A percentile compares a stretch with the other conserved stretches of the same genome.
Evolutionary conservation across 2,329 filamentous ascomycete species (phyloP).

Genomic region (Aspergillus pseudonomiae): DNA sequence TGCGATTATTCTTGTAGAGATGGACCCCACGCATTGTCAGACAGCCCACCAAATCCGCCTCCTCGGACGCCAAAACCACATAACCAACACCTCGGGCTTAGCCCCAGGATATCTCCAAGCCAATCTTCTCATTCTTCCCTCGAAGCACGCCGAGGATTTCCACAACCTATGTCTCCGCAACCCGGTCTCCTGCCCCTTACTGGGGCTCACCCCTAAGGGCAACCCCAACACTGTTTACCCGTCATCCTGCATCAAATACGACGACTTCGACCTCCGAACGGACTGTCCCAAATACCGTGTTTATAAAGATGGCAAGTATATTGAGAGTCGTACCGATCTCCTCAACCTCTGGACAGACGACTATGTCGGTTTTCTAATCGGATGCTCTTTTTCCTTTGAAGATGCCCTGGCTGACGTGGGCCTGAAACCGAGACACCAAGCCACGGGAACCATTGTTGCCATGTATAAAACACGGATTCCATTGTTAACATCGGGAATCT

Average conservation of each 20-base stretch:
- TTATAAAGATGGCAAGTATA: conserved; percentile 54
- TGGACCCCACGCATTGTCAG: background rate
- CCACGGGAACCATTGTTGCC: conserved; percentile 55
- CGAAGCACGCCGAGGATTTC: conserved; percentile 61
- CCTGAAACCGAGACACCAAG: conserved; percentile 56
- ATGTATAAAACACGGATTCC: conserved; percentile 65
- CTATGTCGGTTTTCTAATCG: conserved; percentile 65
- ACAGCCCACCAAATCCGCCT: conserved; percentile 47
- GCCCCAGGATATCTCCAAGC: conserved; percentile 62
- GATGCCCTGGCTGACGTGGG: conserved; percentile 55
- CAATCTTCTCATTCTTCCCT: conserved; percentile 64
- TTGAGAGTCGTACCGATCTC: conserved; percentile 48
- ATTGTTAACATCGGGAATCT: conserved; percentile 61
- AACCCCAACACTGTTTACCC: conserved; percentile 26
- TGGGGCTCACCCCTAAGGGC: conserved; percentile 54
- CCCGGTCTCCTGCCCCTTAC: conserved; percentile 64
- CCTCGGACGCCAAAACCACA: conserved; percentile 45
- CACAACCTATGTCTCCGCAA: conserved; percentile 62
- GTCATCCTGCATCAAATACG: conserved; percentile 24
- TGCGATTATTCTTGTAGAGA: background rate
- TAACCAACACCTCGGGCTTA: conserved; percentile 57
- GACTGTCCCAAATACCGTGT: conserved; percentile 64
- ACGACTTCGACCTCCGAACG: conserved; percentile 58
- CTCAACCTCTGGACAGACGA: conserved; percentile 57
- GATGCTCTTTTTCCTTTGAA: conserved; percentile 68